A percentile compares a stretch with the other conserved stretches of the same genome.
phyloP scores from a whole-genome alignment of 805 yeast genomes.

The Saccharomycopsis microspora region DNA sequence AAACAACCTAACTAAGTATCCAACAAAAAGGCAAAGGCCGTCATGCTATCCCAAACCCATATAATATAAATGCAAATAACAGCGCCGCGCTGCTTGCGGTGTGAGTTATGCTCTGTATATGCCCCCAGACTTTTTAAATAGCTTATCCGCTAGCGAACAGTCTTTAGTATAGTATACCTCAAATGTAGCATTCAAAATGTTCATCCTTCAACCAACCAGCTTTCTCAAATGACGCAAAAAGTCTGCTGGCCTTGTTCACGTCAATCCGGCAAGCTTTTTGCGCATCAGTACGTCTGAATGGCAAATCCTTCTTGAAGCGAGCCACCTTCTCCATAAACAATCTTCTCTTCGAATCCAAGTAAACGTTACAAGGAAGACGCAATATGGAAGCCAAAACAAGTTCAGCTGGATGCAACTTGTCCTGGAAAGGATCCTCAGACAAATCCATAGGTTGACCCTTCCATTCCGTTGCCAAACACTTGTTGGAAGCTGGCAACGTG shows the following conservation, averaged over 20 bases:
- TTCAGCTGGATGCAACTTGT: conserved; percentile 85
- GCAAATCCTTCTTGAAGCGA: conserved; percentile 54
- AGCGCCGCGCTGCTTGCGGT: too few species aligned
- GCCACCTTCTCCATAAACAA: conserved; percentile 82
- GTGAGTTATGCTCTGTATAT: too few species aligned
- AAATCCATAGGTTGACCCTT: conserved; percentile 96
- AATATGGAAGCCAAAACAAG: conserved; percentile 75
- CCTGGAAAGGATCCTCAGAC: conserved; percentile 59
- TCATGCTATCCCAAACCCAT: too few species aligned
- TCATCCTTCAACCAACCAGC: conserved; percentile 86
- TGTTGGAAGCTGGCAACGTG: conserved; percentile 52
- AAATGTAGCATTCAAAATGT: conserved; percentile 40
- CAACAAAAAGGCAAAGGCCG: too few species aligned
- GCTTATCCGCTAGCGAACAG: too few species aligned
- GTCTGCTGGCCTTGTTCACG: conserved; percentile 88
- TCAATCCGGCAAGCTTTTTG: conserved; percentile 97
- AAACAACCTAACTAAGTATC: too few species aligned
- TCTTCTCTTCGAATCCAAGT: conserved; percentile 71
- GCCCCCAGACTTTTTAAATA: too few species aligned
- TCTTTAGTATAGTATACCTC: background rate
- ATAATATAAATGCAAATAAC: too few species aligned
- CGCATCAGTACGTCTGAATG: conserved; percentile 93
- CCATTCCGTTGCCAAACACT: conserved; percentile 87
- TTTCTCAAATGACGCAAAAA: conserved; percentile 81
- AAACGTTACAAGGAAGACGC: conserved; percentile 78